Percentiles rank a stretch among this genome's conserved stretches.
These are phyloP conservation scores for Byssoonygena ceratinophila DNA, from an alignment of 2,329 filamentous ascomycete genomes.

Conservation along the genomic window DNA sequence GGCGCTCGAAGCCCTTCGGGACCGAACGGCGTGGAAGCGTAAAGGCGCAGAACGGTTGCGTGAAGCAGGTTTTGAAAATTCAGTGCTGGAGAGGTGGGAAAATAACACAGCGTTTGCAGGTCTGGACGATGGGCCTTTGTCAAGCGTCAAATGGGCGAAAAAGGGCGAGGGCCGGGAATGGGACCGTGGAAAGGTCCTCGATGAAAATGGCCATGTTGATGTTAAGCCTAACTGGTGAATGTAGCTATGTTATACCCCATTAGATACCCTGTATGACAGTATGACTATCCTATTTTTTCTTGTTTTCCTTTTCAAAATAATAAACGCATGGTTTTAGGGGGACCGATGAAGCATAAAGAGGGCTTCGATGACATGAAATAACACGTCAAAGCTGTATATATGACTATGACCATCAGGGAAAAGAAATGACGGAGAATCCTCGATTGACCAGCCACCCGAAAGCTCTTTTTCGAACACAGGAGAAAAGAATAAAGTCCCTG, in stretches of 20 bases:
- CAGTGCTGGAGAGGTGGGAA: conserved; percentile 62
- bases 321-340: no score
- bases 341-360: no score
- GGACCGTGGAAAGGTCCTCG: conserved; percentile 54
- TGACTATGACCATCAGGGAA: neutral
- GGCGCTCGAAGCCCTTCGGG: conserved; percentile 64
- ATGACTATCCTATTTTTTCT: neutral
- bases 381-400: neutral
- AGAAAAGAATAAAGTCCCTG: neutral
- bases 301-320: neutral
- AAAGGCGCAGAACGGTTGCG: conserved; percentile 65
- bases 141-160: conserved; percentile 63
- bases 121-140: conserved; percentile 41
- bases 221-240: conserved; percentile 40
- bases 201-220: conserved; percentile 45
- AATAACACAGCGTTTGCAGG: conserved; percentile 49
- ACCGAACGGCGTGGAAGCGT: conserved; percentile 67
- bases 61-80: conserved; percentile 66
- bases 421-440: neutral
- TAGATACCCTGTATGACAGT: neutral
- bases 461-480: conserved; percentile 3
- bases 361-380: no score
- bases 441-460: neutral
- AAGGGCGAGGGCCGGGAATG: conserved; percentile 57
- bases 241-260: neutral